phyloP scores from a whole-genome alignment of 805 yeast species.

The Candida tallmaniae region DNA sequence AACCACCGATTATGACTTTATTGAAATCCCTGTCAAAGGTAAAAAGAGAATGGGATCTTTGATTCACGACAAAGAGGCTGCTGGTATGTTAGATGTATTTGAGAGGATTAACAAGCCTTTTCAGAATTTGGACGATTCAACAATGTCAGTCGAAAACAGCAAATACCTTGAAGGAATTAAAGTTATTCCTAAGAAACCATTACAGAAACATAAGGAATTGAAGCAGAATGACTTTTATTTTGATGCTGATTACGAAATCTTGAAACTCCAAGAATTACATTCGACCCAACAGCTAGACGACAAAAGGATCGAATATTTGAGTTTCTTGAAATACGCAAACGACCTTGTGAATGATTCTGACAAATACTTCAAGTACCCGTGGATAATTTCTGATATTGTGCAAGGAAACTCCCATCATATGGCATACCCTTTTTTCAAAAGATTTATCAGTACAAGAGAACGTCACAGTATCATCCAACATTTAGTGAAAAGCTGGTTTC shows the following conservation, averaged over 20 bases:
- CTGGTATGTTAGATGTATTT: conserved; percentile 1
- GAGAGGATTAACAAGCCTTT: conserved; percentile 1
- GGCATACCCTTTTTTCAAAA: conserved; percentile 34
- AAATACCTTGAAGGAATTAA: no score
- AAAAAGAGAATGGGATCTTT: conserved; percentile 18
- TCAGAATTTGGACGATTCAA: conserved; percentile 1
- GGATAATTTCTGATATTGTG: conserved; percentile 33
- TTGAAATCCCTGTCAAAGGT: conserved; percentile 26
- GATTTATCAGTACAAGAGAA: conserved; percentile 31
- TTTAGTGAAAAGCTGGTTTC: conserved; percentile 34
- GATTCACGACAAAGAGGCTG: background rate
- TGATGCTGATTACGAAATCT: conserved; percentile 24
- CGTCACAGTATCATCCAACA: conserved; percentile 35
- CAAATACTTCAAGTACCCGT: conserved; percentile 35
- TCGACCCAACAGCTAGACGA: conserved; percentile 10
- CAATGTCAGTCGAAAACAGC: no score
- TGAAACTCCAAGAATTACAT: conserved; percentile 17
- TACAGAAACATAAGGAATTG: conserved; percentile 14
- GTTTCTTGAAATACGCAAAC: conserved; percentile 26
- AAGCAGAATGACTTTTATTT: conserved; percentile 25
- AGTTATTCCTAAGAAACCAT: conserved; percentile 5
- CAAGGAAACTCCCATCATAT: conserved; percentile 31
- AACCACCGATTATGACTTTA: conserved; percentile 19
- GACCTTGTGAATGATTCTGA: conserved; percentile 20
- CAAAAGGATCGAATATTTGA: conserved; percentile 20